Base-by-base conservation (phyloP, 2,329 filamentous ascomycete species). In the Orbilia javanica region DNA sequence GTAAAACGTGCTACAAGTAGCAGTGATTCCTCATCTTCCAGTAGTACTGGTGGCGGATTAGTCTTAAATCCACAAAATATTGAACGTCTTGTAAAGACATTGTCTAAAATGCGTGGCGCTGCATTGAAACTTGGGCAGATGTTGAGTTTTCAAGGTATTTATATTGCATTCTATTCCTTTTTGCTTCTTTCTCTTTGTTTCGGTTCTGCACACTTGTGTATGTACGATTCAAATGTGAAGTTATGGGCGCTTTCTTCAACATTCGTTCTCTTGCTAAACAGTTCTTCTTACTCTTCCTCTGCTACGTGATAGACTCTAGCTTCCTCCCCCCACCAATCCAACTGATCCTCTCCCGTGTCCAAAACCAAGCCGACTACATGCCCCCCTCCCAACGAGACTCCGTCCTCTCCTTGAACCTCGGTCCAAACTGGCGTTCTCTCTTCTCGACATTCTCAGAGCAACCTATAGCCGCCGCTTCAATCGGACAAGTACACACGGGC, bases 351-450 rank as follows among this genome's bases (percentile, higher is more conserved):
- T 94, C 97, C 83, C 90, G 96, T 4, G 96, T 99, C 0, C 96
- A 99, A 83, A 96, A 99, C 83, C 91, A 93, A 71, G 96, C 96
- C 44, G 95, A 99, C 84, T 99, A 98, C 84, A 99, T 99, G 96
- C 96, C 96, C 0, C 89, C 93, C 1, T 97, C 91, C 83, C 96
- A 99, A 84, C 91, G 96, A 10, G 91, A 99, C 83, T 90, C 91
- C 76, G 95, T 99, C 0, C 88, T 99, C 5, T 84, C 86, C 0
- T 87, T 88, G 4, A 97, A 97, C 82, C 88, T 99, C 0, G 96
- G 96, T 0, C 82, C 89, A 0, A 88, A 95, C 67, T 99, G 96
- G 96, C 89, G 93, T 60, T 89, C 93, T 0, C 85, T 97, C 0
- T 99, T 95, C 82, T 87, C 87, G 20, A 89, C 90, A 3, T 99